Conservation (phyloP, 768 basidiomycete genomes). For the Pleurotus platypus region DNA sequence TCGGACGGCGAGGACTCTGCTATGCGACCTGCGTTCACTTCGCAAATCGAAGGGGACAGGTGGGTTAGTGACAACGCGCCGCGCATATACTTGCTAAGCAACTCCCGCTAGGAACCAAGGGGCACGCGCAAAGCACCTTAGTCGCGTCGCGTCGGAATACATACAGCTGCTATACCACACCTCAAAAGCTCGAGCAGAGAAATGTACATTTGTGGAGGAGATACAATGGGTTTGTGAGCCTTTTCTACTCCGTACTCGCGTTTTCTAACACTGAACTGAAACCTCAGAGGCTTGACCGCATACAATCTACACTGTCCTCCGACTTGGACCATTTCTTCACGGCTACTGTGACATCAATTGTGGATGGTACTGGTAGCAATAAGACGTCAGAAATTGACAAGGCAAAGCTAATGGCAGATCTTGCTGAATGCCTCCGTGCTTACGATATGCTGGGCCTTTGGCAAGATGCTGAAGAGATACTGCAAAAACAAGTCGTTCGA, state of each 20-base stretch:
- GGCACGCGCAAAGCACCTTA: conserved; percentile 74
- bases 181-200: conserved; percentile 73
- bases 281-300: conserved; percentile 69
- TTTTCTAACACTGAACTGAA: conserved; percentile 8
- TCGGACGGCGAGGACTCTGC: conserved; percentile 31
- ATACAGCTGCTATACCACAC: conserved; percentile 89
- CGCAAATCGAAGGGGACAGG: conserved; percentile 22
- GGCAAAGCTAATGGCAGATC: conserved; percentile 56
- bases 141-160: conserved; percentile 86
- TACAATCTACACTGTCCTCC: conserved; percentile 79
- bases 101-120: conserved; percentile 43
- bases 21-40: background rate
- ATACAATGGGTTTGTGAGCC: conserved; percentile 74
- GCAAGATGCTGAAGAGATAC: conserved; percentile 85
- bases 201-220: conserved; percentile 77
- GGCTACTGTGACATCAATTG: conserved; percentile 49
- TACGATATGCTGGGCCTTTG: conserved; percentile 81
- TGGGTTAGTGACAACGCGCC: conserved; percentile 8
- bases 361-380: conserved; percentile 41
- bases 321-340: conserved; percentile 85
- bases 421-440: conserved; percentile 75
- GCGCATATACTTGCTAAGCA: too few species aligned
- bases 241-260: conserved; percentile 6
- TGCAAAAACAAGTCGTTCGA: conserved; percentile 67
- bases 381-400: conserved; percentile 63